Conservation (phyloP, 352 stramenopile genomes). For the Peronospora belbahrii region DNA sequence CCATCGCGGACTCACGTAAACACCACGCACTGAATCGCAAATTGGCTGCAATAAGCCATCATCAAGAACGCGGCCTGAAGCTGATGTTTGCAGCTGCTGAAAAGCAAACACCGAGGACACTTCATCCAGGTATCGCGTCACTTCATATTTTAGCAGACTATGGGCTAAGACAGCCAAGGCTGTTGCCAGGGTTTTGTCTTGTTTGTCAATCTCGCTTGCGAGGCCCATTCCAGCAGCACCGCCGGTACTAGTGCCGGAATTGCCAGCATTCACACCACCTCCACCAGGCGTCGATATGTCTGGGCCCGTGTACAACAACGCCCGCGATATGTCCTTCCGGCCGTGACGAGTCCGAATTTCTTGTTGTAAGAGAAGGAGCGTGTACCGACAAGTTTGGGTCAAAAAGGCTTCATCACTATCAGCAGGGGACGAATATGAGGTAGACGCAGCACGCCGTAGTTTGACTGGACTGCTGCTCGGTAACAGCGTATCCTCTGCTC, state of each 20-base stretch:
- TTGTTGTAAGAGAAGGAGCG: slow-evolving; percentile 67
- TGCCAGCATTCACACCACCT: slow-evolving; percentile 9
- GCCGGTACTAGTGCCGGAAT: slow-evolving; percentile 2
- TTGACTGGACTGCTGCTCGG: slow-evolving; percentile 19
- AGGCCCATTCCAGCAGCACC: slow-evolving; percentile 15
- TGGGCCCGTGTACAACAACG: slow-evolving; percentile 43
- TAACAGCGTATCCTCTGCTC: slow-evolving; percentile 7
- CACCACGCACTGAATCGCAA: slow-evolving; percentile 72
- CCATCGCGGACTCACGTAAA: slow-evolving; percentile 72
- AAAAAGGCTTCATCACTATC: slow-evolving; percentile 48
- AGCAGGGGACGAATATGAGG: slow-evolving; percentile 16
- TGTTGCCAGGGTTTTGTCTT: slow-evolving; percentile 39
- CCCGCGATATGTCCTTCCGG: slow-evolving; percentile 56
- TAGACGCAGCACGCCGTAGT: slow-evolving; percentile 20
- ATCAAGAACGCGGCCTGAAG: slow-evolving; percentile 60
- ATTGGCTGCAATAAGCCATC: slow-evolving; percentile 73
- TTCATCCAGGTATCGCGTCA: slow-evolving; percentile 60
- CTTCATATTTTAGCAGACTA: slow-evolving; percentile 72
- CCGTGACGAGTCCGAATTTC: slow-evolving; percentile 72
- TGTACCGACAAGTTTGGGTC: slow-evolving; percentile 58
- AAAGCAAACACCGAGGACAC: slow-evolving; percentile 56
- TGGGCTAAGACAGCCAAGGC: slow-evolving; percentile 65
- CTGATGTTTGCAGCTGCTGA: slow-evolving; percentile 46
- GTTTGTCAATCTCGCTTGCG: slow-evolving; percentile 34
- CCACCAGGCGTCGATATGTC: slow-evolving; percentile 14